phyloP scores from a whole-genome alignment of 2,329 filamentous ascomycete species.

The Colletotrichum eleusines region DNA sequence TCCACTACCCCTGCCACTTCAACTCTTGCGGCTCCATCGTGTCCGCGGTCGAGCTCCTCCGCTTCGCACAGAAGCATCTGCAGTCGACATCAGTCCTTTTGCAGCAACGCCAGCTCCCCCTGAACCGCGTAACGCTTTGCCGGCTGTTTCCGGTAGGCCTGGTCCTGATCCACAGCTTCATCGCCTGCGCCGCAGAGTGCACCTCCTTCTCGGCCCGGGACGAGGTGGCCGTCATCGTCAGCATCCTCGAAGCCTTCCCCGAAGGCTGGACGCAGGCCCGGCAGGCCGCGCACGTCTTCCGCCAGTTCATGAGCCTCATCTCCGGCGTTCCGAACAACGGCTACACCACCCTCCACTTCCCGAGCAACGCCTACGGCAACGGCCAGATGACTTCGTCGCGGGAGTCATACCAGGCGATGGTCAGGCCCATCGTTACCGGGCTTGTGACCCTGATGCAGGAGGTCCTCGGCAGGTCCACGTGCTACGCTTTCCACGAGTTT shows the following conservation, averaged over 20 bases:
- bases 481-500: conserved; percentile 44
- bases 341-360: conserved; percentile 42
- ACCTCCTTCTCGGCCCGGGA: conserved; percentile 49
- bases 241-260: conserved; percentile 55
- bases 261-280: conserved; percentile 51
- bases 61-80: conserved; percentile 56
- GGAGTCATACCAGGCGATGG: conserved; percentile 43
- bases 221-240: conserved; percentile 51
- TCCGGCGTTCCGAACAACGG: conserved; percentile 42
- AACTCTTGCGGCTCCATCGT: conserved; percentile 51
- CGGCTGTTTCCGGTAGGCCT: conserved; percentile 54
- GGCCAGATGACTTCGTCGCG: conserved; percentile 34
- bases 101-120: conserved; percentile 57
- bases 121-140: conserved; percentile 58
- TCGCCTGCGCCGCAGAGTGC: conserved; percentile 48
- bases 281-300: conserved; percentile 52
- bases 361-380: conserved; percentile 23
- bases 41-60: conserved; percentile 51
- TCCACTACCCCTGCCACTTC: conserved; percentile 58
- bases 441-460: conserved; percentile 49
- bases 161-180: conserved; percentile 53
- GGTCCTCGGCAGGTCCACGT: conserved; percentile 52
- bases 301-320: conserved; percentile 47
- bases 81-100: conserved; percentile 56
- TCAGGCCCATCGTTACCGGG: conserved; percentile 42